phyloP scores from a whole-genome alignment of 805 yeast species.

The Cyberlindnera maritima region DNA sequence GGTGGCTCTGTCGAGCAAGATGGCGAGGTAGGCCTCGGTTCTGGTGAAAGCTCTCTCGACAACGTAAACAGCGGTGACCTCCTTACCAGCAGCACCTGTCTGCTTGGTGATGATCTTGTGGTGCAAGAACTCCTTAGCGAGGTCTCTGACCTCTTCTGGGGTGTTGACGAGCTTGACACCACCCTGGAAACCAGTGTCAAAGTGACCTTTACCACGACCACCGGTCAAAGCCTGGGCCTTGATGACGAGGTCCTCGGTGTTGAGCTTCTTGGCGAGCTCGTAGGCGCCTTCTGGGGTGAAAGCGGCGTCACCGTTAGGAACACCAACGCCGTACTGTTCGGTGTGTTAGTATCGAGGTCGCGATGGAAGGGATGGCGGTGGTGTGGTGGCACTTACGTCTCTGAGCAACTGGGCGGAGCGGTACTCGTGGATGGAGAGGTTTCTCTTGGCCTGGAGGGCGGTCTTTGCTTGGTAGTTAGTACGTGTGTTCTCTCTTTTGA shows the following conservation, averaged over 20 bases:
- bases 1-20: constrained; percentile 88
- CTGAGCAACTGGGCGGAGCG: constrained; percentile 88
- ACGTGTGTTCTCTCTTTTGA: neutral
- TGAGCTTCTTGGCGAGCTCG: constrained; percentile 72
- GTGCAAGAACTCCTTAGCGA: constrained; percentile 85
- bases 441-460: constrained; percentile 46
- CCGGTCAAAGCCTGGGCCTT: constrained; percentile 99
- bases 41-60: constrained; percentile 92
- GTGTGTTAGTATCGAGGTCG: neutral
- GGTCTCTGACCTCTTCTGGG: constrained; percentile 81
- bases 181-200: constrained; percentile 92
- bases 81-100: constrained; percentile 96
- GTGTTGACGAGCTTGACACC: constrained; percentile 90
- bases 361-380: neutral
- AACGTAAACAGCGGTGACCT: constrained; percentile 92
- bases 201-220: constrained; percentile 99
- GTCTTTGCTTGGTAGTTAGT: constrained; percentile 11
- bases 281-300: constrained; percentile 86
- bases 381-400: constrained; percentile 18
- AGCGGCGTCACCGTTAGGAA: constrained; percentile 91
- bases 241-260: constrained; percentile 81
- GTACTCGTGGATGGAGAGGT: constrained; percentile 90
- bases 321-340: constrained; percentile 71
- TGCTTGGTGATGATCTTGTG: constrained; percentile 96
- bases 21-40: constrained; percentile 94